Base-by-base conservation (phyloP, 2,329 filamentous ascomycete genomes). In the Rutstroemia sp. region DNA sequence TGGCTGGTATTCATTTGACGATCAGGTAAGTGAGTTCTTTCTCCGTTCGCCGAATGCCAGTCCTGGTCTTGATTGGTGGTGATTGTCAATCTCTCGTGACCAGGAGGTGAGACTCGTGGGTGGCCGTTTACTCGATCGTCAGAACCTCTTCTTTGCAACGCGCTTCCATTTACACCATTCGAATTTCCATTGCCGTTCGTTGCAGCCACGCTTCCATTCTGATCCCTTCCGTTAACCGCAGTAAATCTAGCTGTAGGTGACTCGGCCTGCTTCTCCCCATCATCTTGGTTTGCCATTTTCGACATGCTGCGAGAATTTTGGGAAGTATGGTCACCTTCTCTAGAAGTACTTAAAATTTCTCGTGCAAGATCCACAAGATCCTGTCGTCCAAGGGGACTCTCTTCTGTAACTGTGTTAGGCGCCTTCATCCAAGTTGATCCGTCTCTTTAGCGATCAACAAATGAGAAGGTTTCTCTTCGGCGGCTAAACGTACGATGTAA, bases 171-270 rank as follows among this genome's bases (percentile, higher is more conserved):
- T 42, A 54, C 41, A 19, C 44, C 61, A 54, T 52, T 61, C 12
- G 52, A 14, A n/a, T 51, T 45, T 14, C n/a, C 38, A 10, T 48
- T 52, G 2, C 52, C 50, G 37, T 51, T 46, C n/a, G 38, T 46
- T 9, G 45, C 34, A 9, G 58, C 39, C 10, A 46, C 16, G 4
- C 12, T 37, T 37, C 41, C 53, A 9, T 25, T 37, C 38, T 60
- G 61, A 27, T 68, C 65, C 37, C 65, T 65, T 30, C 64, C 66
- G 61, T 71, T 71, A 4, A 71, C 69, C 8, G 69, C 69, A 2
- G 69, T 71, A 50, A 71, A 71, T 47, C 69, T 62, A 45, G 68
- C 65, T 1, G 64, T 69, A 14, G 67, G 67, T 34, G 67, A 64
- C 44, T 69, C 66, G 4, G 58, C 61, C 45, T 58, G 59, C 38